Evolutionary conservation across 148 eudicot genomes (phyloP), one percentile per base, ranked within the genome.

Genomic region (Rhododendron williamsianum): DNA sequence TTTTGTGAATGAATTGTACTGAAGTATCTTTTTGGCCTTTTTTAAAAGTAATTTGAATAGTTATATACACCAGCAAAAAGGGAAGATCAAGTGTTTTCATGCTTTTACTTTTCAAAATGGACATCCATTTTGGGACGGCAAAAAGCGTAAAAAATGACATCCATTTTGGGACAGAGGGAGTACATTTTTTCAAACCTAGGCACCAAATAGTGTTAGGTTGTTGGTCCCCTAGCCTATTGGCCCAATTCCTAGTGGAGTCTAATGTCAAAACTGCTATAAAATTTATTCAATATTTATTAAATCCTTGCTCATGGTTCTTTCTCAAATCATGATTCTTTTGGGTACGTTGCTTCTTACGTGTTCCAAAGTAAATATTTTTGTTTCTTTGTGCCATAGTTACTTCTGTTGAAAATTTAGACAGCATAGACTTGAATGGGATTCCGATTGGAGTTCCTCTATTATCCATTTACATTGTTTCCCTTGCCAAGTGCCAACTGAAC

Each of bases 401-500:
- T 54, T 41, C 13, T 82, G 23, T 38, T 82, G 36, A 33, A 63
- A 82, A 25, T 7, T 82, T 63, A n/a, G 33, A 41, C 43, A 18
- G 74, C 51, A 63, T 9, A 65, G 25, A 36, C n/a, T 27, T 35
- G 43, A 33, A 51, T 25, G 67, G n/a, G 52, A 65, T 82, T 25
- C 45, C 23, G 1, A 43, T 13, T 41, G 54, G 36, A 65, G 52
- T 81, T 82, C 7, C 36, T 82, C 67, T 25, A 52, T 80, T 15
- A 52, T 52, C 67, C 43, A 80, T 80, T 30, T 80, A n/a, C 67
- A 7, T 79, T 13, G 43, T 30, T 33, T 52, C 21, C 67, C 82
- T 80, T 80, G n/a, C 67, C 45, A 80, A 54, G 27, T 80, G 82
- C 67, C 45, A 52, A 54, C 67, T 80, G 67, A 54, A 30, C 30